Base-by-base conservation (phyloP, 768 basidiomycete species). In the Mrakia hoshinonis region DNA sequence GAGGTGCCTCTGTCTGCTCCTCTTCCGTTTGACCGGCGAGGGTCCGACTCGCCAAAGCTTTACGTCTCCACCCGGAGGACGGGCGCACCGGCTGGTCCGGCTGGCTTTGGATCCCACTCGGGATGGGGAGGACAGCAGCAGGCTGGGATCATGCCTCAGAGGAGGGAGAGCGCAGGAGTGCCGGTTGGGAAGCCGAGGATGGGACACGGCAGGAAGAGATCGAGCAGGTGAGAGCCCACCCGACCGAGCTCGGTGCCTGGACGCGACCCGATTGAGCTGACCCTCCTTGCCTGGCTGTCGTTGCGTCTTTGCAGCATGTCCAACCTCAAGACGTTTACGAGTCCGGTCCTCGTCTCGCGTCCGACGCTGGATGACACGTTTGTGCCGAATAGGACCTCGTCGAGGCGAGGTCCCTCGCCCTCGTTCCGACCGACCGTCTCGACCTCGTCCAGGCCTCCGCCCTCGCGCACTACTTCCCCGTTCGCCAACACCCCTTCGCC, bases 131-230 rank as follows among this genome's bases (percentile, higher is more conserved):
- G n/a, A n/a, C n/a, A 36, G n/a, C 31, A 31, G 4, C 22, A 22
- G 22, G 34, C 34, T 9, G 58, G 15, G 34, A 6, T n/a, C 6
- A 11, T 22, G 12, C 34, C 58, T 36, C 58, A 29, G 58, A 61
- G 58, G 22, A 61, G 58, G n/a, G 58, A 61, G 58, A 61, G 58
- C 20, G 12, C 22, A 3, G 58, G 58, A 18, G 58, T 61, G 20
- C 58, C 58, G 11, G 34, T 38, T 6, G 58, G 34, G 22, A n/a
- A 31, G 22, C 31, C 36, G n/a, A 61, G 58, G 22, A 61, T 61
- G 58, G 58, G 58, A 10, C 58, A 61, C n/a, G 58, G 36, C 20
- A 61, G 58, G 34, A 61, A 61, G 34, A 61, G 58, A 36, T 61
- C 58, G 34, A 61, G 58, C 12, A 61, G 58, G 58, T 61, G 15